phyloP scores from a whole-genome alignment of 805 yeast species.

The Pichia manshurica region DNA sequence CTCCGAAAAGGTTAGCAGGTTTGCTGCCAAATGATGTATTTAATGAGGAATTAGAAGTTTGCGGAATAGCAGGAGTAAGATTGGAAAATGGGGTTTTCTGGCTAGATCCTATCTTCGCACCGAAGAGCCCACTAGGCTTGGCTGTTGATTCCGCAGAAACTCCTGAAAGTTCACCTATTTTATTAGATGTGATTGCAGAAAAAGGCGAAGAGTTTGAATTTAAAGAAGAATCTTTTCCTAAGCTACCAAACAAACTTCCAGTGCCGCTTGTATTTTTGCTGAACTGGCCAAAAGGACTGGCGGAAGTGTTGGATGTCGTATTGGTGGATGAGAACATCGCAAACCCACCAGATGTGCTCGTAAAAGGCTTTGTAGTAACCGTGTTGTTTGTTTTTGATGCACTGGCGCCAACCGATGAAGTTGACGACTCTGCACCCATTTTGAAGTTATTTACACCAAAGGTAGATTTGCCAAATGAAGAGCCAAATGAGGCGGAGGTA shows the following conservation, averaged over 20 bases:
- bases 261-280: not conserved
- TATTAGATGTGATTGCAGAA: not conserved
- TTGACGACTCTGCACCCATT: slow-evolving; percentile 2
- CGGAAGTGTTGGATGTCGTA: not conserved
- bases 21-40: no score
- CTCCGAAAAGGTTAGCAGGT: not conserved
- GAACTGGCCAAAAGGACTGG: slow-evolving; percentile 12
- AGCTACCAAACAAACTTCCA: not conserved
- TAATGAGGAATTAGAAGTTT: no score
- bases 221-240: not conserved
- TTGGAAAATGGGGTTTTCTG: not conserved
- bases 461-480: slow-evolving; percentile 4
- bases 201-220: slow-evolving; percentile 3
- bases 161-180: not conserved
- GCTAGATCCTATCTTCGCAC: not conserved
- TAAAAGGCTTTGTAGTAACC: not conserved
- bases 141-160: not conserved
- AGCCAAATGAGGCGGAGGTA: not conserved
- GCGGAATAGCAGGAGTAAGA: not conserved
- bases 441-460: slow-evolving; percentile 5
- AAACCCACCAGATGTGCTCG: not conserved
- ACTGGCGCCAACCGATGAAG: not conserved
- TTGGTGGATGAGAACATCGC: not conserved
- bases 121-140: not conserved
- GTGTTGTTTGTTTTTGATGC: not conserved